Evolutionary conservation across 2,329 filamentous ascomycete genomes (phyloP), one percentile per base, ranked within the genome.

Genomic region (Clonostachys rosea): DNA sequence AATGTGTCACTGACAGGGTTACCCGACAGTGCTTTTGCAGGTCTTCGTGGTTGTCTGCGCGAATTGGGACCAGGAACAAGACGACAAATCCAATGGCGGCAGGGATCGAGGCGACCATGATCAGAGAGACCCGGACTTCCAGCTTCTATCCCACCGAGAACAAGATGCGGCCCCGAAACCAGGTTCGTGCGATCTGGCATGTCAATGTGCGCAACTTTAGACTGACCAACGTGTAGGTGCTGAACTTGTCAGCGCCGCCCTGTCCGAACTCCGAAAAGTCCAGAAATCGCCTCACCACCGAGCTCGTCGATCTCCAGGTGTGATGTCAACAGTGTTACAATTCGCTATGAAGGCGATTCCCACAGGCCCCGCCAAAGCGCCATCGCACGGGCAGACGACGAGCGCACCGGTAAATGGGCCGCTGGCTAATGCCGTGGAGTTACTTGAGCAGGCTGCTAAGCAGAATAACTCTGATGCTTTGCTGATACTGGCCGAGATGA

Each of bases 401-500:
- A 69, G 62, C 42, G 70, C 73, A 0, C 69, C 72, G 34, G 24
- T 30, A 30, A 30, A 30, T 30, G 24, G 24, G 24, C 24, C 24
- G 24, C 66, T 81, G 6, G 58, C 71, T 20, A 73, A 75, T 33
- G 78, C 78, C 6, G 74, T 81, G 20, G 66, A 67, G 46, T 65
- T 79, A 18, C 71, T 83, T 17, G 69, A 81, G 50, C 66, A 75
- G 48, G 75, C 79, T 1, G 74, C 76, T 13, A 64, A 66, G 14
- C 67, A 74, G 51, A 79, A 81, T 53, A 83, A 90, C 60, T 79
- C 89, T 3, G 91, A 99, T 64, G 94, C 94, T 6, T 81, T 97
- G 42, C 96, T 87, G 60, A 74, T 95, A 14, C 77, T 99, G 20
- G 94, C 89, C 16, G 89, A 99, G 63, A 86, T 99, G 78, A 96